Percentiles rank a stretch among this genome's conserved stretches.
Evolutionary conservation across 352 stramenopile species (phyloP).

Genomic region (Peronospora tabacina): DNA sequence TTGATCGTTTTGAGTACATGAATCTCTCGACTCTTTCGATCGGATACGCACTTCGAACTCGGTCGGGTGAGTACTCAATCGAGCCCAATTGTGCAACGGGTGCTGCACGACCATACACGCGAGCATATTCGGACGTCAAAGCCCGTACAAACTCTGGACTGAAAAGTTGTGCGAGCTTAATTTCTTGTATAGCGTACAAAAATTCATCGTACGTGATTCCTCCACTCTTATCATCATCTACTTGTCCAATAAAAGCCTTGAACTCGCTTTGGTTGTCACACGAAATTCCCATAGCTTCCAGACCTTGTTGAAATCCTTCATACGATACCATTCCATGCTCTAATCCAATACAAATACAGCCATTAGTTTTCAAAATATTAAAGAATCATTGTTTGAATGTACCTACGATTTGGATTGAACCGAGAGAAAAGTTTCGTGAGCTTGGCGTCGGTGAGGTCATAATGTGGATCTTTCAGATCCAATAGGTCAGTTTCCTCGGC

Average conservation of each 20-base stretch:
- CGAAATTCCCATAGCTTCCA: constrained; percentile 72
- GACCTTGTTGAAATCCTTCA: constrained; percentile 56
- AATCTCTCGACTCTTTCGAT: constrained; percentile 71
- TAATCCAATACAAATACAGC: constrained; percentile 7
- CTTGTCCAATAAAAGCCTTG: constrained; percentile 57
- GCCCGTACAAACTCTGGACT: constrained; percentile 46
- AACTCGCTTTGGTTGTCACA: constrained; percentile 59
- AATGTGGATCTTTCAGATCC: constrained; percentile 78
- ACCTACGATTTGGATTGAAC: constrained; percentile 49
- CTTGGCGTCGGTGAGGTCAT: constrained; percentile 72
- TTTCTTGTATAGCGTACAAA: constrained; percentile 80
- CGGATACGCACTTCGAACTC: constrained; percentile 65
- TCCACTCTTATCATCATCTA: constrained; percentile 77
- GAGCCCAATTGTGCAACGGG: constrained; percentile 35
- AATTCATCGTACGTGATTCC: constrained; percentile 84
- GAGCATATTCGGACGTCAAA: constrained; percentile 16
- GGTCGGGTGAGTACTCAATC: constrained; percentile 74
- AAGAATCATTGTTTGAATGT: not conserved
- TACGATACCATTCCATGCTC: constrained; percentile 62
- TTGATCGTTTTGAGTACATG: constrained; percentile 72
- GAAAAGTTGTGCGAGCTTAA: constrained; percentile 85
- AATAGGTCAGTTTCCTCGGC: constrained; percentile 38
- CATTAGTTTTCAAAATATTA: too few species aligned
- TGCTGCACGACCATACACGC: constrained; percentile 13
- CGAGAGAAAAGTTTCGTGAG: constrained; percentile 60